phyloP scores from a whole-genome alignment of 2,329 filamentous ascomycete species.

The Blastomyces percursus region DNA sequence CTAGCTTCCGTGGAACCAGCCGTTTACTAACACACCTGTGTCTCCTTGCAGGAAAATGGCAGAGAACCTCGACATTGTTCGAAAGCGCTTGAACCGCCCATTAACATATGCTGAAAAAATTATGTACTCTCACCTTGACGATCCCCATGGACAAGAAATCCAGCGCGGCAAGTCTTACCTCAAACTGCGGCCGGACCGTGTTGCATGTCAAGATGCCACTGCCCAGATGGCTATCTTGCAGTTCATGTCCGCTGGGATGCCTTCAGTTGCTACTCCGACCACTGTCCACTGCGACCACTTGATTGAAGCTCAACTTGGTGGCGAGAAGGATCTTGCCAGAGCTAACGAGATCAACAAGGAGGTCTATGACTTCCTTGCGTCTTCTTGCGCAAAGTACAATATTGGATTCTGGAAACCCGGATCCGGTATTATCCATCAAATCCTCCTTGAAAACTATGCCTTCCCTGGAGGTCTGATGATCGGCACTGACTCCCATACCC shows the following conservation, averaged over 20 bases:
- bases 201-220: constrained; percentile 98
- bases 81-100: constrained; percentile 78
- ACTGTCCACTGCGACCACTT: constrained; percentile 99
- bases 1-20: neutral
- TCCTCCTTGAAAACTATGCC: constrained; percentile 95
- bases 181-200: constrained; percentile 91
- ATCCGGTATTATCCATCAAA: constrained; percentile 99
- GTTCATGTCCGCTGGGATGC: constrained; percentile 99
- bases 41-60: constrained; percentile 71
- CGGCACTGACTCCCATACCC: constrained; percentile 95
- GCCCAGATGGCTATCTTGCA: constrained; percentile 99
- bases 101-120: constrained; percentile 97
- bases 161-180: constrained; percentile 93
- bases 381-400: constrained; percentile 96
- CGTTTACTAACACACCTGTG: constrained; percentile 18
- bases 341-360: constrained; percentile 96
- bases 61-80: constrained; percentile 88
- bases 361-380: constrained; percentile 94
- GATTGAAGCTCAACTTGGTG: constrained; percentile 94
- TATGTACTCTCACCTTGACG: constrained; percentile 95
- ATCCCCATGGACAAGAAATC: constrained; percentile 91
- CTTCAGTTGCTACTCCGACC: constrained; percentile 81
- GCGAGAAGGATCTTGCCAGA: constrained; percentile 82
- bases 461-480: constrained; percentile 98
- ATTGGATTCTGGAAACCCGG: constrained; percentile 99